Percentiles rank a stretch among this genome's conserved stretches.
Evolutionary conservation across 108 stramenopile species (phyloP).

Genomic region (Fragilariopsis cylindrus): DNA sequence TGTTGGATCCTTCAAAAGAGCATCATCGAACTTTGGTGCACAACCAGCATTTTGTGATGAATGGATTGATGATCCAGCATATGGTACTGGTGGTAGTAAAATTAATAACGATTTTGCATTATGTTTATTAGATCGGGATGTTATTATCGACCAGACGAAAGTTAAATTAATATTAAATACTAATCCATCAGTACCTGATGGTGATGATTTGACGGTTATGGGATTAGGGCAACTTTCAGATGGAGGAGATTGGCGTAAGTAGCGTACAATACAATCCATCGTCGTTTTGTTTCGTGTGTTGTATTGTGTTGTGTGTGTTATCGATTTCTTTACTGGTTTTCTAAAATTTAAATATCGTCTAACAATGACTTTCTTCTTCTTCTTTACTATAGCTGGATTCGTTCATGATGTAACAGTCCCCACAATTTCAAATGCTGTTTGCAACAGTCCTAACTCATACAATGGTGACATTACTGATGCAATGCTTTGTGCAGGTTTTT

Average conservation of each 20-base stretch:
- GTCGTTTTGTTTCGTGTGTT: no score
- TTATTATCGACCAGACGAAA: background rate
- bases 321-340: no score
- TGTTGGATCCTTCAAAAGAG: background rate
- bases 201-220: background rate
- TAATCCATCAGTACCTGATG: background rate
- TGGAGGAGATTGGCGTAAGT: background rate
- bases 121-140: background rate
- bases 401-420: background rate
- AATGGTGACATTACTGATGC: background rate
- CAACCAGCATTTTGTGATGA: background rate
- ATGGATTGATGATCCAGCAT: background rate
- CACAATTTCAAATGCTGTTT: background rate
- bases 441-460: background rate
- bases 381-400: no score
- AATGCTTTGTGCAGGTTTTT: background rate
- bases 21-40: background rate
- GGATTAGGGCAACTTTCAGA: background rate
- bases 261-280: no score
- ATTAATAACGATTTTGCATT: slow-evolving; percentile 8
- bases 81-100: background rate
- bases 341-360: no score
- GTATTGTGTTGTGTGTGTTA: no score
- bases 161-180: background rate
- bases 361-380: no score